Base-by-base conservation (phyloP, 78 protist genomes). In the Dictyostelium purpureum region DNA sequence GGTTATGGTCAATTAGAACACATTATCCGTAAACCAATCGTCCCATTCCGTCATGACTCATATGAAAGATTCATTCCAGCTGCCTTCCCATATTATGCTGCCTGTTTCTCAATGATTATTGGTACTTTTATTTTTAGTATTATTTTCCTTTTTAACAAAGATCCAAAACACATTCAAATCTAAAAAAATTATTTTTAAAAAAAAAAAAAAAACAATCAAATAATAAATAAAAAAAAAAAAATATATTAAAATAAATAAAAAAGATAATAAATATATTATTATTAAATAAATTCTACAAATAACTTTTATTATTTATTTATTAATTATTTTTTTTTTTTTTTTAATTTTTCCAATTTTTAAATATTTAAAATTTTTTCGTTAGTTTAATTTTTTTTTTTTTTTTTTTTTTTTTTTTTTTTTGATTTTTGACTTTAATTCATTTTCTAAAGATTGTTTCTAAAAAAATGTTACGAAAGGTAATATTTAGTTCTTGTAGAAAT, bases 81-180 rank as follows among this genome's bases (percentile, higher is more conserved):
- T 31, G 99, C 99, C 14, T 97, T 75, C 75, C 99, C 99, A 38
- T 97, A 96, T 83, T 97, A 97, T 77, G 95, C 96, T 37, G 51
- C 87, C 24, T 81, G 96, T 51, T 94, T 97, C 82, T 77, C 94
- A 45, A 93, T 95, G 96, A 79, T 97, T 81, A 93, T 24, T 26
- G 97, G 96, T 38, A 61, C 95, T 69, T 76, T 93, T 54, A 47
- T 94, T 47, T 89, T 96, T 70, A 38, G 87, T 42, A 54, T 91
- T 28, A 65, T 93, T 52, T 96, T 96, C 90, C 87, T 95, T n/a
- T 51, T 80, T 42, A 59, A 83, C 40, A 54, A 56, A 85, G 91
- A 85, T 33, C 75, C 40, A 67, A 14, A 35, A 40, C n/a, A n/a
- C n/a, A 67, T 56, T 56, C 31, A 56, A 56, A 56, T 56, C 2